Base-by-base conservation (phyloP, 805 yeast species). In the Blastobotrys peoriensis region DNA sequence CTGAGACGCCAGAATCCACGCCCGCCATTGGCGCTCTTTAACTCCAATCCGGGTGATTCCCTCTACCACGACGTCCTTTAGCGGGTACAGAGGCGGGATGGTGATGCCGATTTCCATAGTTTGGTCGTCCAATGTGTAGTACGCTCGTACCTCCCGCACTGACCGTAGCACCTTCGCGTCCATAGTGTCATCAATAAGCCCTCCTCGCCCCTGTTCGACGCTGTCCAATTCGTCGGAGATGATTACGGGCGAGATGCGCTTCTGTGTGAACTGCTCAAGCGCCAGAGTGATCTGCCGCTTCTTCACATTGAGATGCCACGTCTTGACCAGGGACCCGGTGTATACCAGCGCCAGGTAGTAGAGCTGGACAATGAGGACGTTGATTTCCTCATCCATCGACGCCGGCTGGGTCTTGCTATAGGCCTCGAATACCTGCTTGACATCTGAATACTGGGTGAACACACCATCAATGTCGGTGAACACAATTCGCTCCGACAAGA, bases 1-100 rank as follows among this genome's bases (percentile, higher is more conserved):
- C 59, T 88, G 96, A 2, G 95, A 86, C 3, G 96, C 89, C 61
- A 91, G 69, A 16, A 91, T 66, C 98, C 98, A 93, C 1, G 95
- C 87, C 54, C 86, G 83, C 95, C 96, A 89, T 63, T 86, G 88
- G 49, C 78, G 79, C 55, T 91, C 98, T 51, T 83, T 85, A 13
- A 91, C 94, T 17, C 98, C 98, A 27, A 87, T 74, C 49, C 95
- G 71, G 39, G 78, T 71, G 0, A 87, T 77, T 3, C 96, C 97
- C 38, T 76, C 78, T 1, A 93, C 88, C 5, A 70, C 68, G 6
- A 93, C 81, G 51, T 77, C 81, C 1, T 79, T 75, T 35, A 91
- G 73, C 6, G 99, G 99, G 55, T 79, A 93, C 33, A 78, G 74
- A 0, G 68, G 57, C 0, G 98, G 98, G 5, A 91, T 65, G 36